A percentile compares a stretch with the other conserved stretches of the same genome.
Conservation (phyloP, 2,329 filamentous ascomycete genomes). For the Aspergillus chevalieri region DNA sequence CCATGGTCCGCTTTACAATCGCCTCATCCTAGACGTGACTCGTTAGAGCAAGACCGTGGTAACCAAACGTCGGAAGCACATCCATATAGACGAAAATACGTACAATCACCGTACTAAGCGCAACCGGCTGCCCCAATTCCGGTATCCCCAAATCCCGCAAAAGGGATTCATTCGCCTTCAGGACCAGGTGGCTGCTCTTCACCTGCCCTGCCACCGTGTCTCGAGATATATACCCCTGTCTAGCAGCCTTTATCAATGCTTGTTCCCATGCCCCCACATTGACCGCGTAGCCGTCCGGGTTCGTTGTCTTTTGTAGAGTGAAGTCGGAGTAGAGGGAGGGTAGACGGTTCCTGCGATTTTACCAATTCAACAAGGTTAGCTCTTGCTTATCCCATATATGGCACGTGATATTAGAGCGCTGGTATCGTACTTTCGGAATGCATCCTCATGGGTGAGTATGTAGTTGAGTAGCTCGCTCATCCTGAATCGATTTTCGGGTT, state of each 20-base stretch:
- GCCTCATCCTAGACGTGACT: slow-evolving; percentile 54
- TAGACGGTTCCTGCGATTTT: slow-evolving; percentile 58
- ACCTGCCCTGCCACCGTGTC: slow-evolving; percentile 17
- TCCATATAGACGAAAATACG: slow-evolving; percentile 12
- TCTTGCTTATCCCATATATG: not conserved
- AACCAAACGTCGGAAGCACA: not conserved
- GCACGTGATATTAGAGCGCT: not conserved
- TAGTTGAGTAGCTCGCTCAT: slow-evolving; percentile 62
- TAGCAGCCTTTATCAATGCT: slow-evolving; percentile 63
- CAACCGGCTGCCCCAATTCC: slow-evolving; percentile 74
- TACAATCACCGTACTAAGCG: slow-evolving; percentile 68
- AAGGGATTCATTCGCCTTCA: slow-evolving; percentile 57
- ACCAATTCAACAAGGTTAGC: slow-evolving; percentile 1
- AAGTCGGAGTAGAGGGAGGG: slow-evolving; percentile 89
- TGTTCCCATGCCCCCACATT: slow-evolving; percentile 75
- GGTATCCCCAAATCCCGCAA: slow-evolving; percentile 65
- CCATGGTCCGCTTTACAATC: slow-evolving; percentile 60
- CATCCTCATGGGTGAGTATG: slow-evolving; percentile 54
- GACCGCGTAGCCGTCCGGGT: slow-evolving; percentile 77
- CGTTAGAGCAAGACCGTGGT: not conserved
- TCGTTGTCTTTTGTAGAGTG: slow-evolving; percentile 63
- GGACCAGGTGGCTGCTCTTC: slow-evolving; percentile 44
- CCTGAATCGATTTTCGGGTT: not conserved
- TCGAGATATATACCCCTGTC: slow-evolving; percentile 54
- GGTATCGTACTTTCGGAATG: slow-evolving; percentile 51